Conservation (phyloP, 2,329 filamentous ascomycete species). For the Fusarium coffeatum region DNA sequence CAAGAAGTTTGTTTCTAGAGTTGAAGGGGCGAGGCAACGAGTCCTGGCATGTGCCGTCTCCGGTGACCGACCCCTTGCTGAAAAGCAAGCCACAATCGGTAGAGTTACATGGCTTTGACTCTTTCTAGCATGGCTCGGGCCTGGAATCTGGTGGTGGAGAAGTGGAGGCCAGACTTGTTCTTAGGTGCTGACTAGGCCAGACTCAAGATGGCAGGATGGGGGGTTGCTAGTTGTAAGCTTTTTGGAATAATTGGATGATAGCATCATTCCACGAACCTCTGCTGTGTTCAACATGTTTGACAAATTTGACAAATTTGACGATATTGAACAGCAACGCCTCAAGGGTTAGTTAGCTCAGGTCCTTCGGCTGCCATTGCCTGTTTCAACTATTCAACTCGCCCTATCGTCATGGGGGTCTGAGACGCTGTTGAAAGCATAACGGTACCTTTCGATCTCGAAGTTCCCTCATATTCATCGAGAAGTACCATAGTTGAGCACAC, state of each 20-base stretch:
- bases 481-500: background rate
- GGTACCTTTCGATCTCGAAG: background rate
- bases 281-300: background rate
- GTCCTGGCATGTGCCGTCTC: slow-evolving; percentile 19
- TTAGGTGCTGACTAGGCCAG: slow-evolving; percentile 19
- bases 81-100: slow-evolving; percentile 23
- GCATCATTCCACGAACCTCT: background rate
- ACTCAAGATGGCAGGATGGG: background rate
- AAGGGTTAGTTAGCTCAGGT: background rate
- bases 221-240: background rate
- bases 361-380: background rate
- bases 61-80: slow-evolving; percentile 3
- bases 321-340: background rate
- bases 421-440: background rate
- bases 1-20: slow-evolving; percentile 13
- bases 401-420: background rate
- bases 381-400: background rate
- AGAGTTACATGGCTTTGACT: slow-evolving; percentile 25
- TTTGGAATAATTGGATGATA: background rate
- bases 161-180: slow-evolving; percentile 11
- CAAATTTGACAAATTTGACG: background rate
- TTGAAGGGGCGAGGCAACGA: slow-evolving; percentile 8
- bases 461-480: background rate
- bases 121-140: slow-evolving; percentile 16
- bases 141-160: slow-evolving; percentile 24